Base-by-base conservation (phyloP, 179 eudicot species). In the Vitellaria paradoxa region DNA sequence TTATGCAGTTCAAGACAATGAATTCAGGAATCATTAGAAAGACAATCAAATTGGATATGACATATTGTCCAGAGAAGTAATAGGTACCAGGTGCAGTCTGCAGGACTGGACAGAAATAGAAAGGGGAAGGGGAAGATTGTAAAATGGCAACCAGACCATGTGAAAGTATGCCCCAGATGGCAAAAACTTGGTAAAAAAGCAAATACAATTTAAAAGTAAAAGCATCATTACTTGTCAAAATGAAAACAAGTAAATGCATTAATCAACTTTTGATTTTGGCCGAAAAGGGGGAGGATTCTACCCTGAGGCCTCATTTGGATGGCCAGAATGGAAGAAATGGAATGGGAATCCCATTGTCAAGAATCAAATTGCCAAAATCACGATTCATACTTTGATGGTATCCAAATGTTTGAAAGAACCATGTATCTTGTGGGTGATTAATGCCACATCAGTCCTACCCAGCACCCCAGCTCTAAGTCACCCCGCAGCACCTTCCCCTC, bases 91-190 rank as follows among this genome's bases (percentile, higher is more conserved):
- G 26, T 21, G 47, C 56, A 47, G 37, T 30, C 72, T 47, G n/a
- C 72, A 68, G 24, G 76, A 78, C 49, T 49, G 49, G 47, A 45
- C 61, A 42, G 76, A 17, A n/a, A 64, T 49, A 30, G 61, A 55
- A 52, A 37, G 71, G 72, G 63, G 70, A 61, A 78, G 40, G 2
- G 37, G 1, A 30, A 30, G 61, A 50, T 56, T 9, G 50, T 63
- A 70, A 50, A 78, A 71, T 63, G 62, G 15, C 37, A 1, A 49
- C 42, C 50, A 66, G 21, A 65, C 47, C 4, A 13, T 11, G 9
- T 65, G 46, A 14, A 45, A 24, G n/a, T 13, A 5, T 24, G 20
- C 47, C 46, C 12, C 53, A 47, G 21, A 56, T 46, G 72, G 59
- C 57, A 50, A 7, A 62, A 14, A 15, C 57, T 13, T 10, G 14